Percentiles rank a stretch among this genome's conserved stretches.
Conservation (phyloP, 352 stramenopile species). For the Synura sp. region DNA sequence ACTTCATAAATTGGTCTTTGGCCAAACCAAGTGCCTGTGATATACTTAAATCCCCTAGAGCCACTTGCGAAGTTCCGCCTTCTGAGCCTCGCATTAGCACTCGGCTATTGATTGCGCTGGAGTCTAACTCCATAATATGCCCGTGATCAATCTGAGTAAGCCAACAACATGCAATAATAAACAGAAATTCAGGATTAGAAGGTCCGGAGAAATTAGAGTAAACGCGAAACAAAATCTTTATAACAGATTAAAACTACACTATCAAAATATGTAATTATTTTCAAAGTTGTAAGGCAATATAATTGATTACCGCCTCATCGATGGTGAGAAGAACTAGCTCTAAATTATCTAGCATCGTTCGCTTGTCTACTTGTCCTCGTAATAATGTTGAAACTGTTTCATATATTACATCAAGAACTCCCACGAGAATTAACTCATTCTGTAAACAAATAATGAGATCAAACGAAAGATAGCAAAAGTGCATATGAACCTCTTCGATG, state of each 20-base stretch:
- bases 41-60: slow-evolving; percentile 42
- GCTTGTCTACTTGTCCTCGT: slow-evolving; percentile 43
- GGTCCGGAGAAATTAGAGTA: too few species aligned
- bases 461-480: neutral
- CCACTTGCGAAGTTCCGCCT: too few species aligned
- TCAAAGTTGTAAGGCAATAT: too few species aligned
- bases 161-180: too few species aligned
- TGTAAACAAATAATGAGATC: neutral
- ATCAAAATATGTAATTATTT: too few species aligned
- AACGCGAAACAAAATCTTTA: too few species aligned
- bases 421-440: slow-evolving; percentile 17
- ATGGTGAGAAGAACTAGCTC: slow-evolving; percentile 49
- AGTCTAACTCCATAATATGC: slow-evolving; percentile 50
- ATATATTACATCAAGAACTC: neutral
- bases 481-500: neutral
- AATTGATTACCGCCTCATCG: slow-evolving; percentile 48
- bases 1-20: slow-evolving; percentile 41
- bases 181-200: too few species aligned
- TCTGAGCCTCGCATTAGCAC: slow-evolving; percentile 48
- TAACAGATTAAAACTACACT: too few species aligned
- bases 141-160: slow-evolving; percentile 46
- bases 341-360: slow-evolving; percentile 52
- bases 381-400: slow-evolving; percentile 1
- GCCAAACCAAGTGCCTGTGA: slow-evolving; percentile 41
- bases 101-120: slow-evolving; percentile 45